Evolutionary conservation across 2,329 filamentous ascomycete species (phyloP).

Genomic region (Neonectria ditissima): DNA sequence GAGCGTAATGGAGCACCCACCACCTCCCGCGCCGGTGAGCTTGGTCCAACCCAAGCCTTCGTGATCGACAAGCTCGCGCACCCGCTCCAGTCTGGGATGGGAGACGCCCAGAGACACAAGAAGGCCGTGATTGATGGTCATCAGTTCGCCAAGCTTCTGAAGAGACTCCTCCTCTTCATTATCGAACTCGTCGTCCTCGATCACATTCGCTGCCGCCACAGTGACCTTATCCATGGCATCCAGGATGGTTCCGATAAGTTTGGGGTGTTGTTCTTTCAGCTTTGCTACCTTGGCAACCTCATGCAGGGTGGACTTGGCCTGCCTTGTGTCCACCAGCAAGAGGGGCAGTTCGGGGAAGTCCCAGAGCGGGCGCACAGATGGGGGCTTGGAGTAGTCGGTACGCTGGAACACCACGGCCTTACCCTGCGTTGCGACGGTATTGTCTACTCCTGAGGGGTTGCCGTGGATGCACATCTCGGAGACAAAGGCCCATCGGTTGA

Average conservation of each 20-base stretch:
- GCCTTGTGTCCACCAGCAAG: conserved; percentile 88
- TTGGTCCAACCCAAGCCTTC: conserved; percentile 96
- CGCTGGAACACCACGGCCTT: conserved; percentile 94
- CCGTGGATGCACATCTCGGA: conserved; percentile 97
- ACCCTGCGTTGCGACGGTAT: conserved; percentile 92
- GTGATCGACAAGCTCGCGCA: conserved; percentile 91
- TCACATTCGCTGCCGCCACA: conserved; percentile 64
- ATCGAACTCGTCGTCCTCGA: conserved; percentile 75
- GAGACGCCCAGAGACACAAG: conserved; percentile 93
- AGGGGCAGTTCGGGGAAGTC: conserved; percentile 93
- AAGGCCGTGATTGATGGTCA: conserved; percentile 93
- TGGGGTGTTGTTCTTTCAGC: conserved; percentile 78
- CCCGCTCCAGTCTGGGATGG: conserved; percentile 90
- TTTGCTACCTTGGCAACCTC: conserved; percentile 89
- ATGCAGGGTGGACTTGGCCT: conserved; percentile 84
- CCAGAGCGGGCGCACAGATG: conserved; percentile 80
- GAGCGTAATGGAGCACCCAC: conserved; percentile 94
- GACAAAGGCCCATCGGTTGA: conserved; percentile 98
- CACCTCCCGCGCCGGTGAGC: conserved; percentile 93
- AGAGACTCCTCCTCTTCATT: conserved; percentile 72
- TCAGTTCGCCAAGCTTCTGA: conserved; percentile 84
- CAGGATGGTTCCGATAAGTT: conserved; percentile 83
- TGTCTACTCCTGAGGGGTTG: conserved; percentile 96
- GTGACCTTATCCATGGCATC: conserved; percentile 85
- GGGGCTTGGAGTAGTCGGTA: conserved; percentile 80